Conservation (phyloP, 2,329 filamentous ascomycete species). For the Phialophora chinensis region DNA sequence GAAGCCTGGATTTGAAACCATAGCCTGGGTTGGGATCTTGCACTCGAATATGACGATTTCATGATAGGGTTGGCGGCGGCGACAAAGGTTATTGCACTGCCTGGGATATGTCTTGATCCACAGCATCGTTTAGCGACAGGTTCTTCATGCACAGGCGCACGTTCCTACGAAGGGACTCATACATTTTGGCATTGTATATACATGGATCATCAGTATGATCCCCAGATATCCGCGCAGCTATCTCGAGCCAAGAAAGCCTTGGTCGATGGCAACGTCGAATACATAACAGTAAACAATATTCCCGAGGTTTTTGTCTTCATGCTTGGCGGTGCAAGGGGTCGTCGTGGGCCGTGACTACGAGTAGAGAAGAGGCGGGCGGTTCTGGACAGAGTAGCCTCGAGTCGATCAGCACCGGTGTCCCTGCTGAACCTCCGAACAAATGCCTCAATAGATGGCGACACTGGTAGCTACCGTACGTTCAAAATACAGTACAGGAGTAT, state of each 20-base stretch:
- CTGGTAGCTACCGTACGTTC: not conserved
- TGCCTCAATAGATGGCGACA: not conserved
- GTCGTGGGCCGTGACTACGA: not conserved
- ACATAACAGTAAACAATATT: not conserved
- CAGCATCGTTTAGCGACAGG: conserved; percentile 8
- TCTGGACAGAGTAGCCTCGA: not conserved
- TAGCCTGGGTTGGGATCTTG: conserved; percentile 10
- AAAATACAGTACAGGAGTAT: not conserved
- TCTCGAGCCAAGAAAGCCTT: conserved; percentile 25
- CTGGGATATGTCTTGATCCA: conserved; percentile 8
- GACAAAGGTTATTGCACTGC: conserved; percentile 15
- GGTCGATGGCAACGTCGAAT: conserved; percentile 23
- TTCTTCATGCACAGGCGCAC: conserved; percentile 30
- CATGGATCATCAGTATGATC: conserved; percentile 36
- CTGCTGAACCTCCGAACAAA: not conserved
- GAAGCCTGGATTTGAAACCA: conserved; percentile 24
- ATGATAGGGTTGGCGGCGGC: conserved; percentile 22
- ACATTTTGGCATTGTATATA: conserved; percentile 31
- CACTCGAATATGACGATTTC: conserved; percentile 29
- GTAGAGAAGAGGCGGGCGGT: not conserved
- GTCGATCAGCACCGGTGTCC: not conserved
- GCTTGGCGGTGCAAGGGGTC: not conserved
- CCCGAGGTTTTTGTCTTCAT: not conserved
- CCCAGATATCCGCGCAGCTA: conserved; percentile 18
- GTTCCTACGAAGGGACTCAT: conserved; percentile 9